Evolutionary conservation across 2,329 filamentous ascomycete genomes (phyloP).

Genomic region (Drechslerella coelobrocha): DNA sequence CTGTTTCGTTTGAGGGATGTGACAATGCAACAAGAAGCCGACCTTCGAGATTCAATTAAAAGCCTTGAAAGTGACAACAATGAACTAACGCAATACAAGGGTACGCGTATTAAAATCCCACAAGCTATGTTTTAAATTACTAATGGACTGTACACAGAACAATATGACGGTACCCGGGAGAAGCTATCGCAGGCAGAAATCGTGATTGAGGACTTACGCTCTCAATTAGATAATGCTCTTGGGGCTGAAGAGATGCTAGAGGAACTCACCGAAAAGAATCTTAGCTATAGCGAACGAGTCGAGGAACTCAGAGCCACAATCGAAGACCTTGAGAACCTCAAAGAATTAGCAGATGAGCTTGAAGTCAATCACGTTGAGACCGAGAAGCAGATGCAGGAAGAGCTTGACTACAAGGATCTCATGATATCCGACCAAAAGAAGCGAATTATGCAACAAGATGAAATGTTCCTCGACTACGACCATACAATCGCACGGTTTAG

Average conservation of each 20-base stretch:
- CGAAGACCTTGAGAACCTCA: conserved; percentile 84
- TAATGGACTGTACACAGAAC: conserved; percentile 58
- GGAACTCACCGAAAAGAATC: conserved; percentile 85
- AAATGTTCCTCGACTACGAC: conserved; percentile 82
- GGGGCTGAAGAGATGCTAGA: conserved; percentile 94
- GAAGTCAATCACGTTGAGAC: conserved; percentile 92
- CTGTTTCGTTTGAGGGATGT: conserved; percentile 83
- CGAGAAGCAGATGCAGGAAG: conserved; percentile 91
- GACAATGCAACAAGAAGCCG: conserved; percentile 81
- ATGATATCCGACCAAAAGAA: conserved; percentile 82
- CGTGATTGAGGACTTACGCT: conserved; percentile 81
- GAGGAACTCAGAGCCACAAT: conserved; percentile 81
- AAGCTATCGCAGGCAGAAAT: conserved; percentile 75
- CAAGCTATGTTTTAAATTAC: background rate
- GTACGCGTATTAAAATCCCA: conserved; percentile 2
- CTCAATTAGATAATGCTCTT: conserved; percentile 87
- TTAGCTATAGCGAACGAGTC: conserved; percentile 80
- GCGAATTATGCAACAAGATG: conserved; percentile 76
- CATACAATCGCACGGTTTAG: conserved; percentile 88
- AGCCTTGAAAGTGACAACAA: conserved; percentile 75
- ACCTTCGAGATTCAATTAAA: conserved; percentile 76
- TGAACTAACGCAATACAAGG: conserved; percentile 70
- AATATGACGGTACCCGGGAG: conserved; percentile 74
- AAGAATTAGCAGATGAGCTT: conserved; percentile 92
- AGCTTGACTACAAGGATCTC: conserved; percentile 85